Evolutionary conservation across 2,329 filamentous ascomycete species (phyloP), one percentile per base, ranked within the genome.

Genomic region (Aspergillus melleus): DNA sequence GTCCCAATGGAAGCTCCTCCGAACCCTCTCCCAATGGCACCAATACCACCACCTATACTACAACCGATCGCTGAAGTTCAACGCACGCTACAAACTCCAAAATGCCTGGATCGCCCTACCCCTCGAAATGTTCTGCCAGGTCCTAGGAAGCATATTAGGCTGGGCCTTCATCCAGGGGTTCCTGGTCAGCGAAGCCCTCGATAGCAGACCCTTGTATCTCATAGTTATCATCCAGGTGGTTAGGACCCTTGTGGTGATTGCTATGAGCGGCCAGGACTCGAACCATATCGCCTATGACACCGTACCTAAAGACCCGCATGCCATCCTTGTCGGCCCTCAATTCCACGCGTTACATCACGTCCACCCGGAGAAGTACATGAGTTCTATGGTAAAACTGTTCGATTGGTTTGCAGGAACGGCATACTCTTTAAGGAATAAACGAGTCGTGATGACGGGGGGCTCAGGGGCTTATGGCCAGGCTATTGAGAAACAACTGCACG

Each of bases 11-110:
- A 57, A 26, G 44, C 16, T 59, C 36, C 47, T 67, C 2, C 61
- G 54, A 52, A 51, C 53, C 39, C 59, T 67, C 12, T 64, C 61
- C 12, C 61, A 47, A 8, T 58, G 59, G 8, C 65, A 67, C 44
- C 61, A 59, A 47, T 67, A 52, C 49, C 65, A 67, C 39, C 65
- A 67, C 29, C 65, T 67, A 2, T 67, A 66, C 47, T 67, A 64
- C 51, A 66, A 61, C 12, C 59, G 59, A 1, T 56, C 61, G 6
- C 54, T 67, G 12, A 54, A 58, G 3, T 66, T 67, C 47, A 62
- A 67, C 24, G 4, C 52, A 1, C 55, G 55, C 36, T 67, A 66
- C 54, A 50, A 32, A 5, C 51, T 49, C 11, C 59, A 62, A 16
- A 67, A 67, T 30, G n/a, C 47, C 4, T 59, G 55, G 29, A 62